Evolutionary conservation across 1,284 basidiomycete genomes (phyloP).

Genomic region (Mycena sp.): DNA sequence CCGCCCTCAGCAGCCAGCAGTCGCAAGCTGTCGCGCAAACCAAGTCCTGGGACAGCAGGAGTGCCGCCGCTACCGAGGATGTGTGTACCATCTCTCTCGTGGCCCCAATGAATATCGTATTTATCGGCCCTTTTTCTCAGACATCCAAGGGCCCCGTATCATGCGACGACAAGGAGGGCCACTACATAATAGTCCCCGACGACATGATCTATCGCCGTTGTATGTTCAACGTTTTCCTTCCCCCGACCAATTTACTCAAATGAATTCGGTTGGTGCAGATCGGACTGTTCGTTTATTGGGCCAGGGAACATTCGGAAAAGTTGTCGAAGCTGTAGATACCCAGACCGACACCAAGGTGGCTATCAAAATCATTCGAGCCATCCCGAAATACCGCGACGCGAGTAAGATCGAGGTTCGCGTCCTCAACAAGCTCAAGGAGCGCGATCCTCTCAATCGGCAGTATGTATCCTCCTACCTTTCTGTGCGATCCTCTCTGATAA

Average conservation of each 20-base stretch:
- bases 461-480: constrained; percentile 54
- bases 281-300: constrained; percentile 91
- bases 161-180: constrained; percentile 95
- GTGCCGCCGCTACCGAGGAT: constrained; percentile 68
- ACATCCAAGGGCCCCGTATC: constrained; percentile 67
- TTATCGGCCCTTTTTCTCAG: constrained; percentile 46
- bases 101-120: constrained; percentile 31
- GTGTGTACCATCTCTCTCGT: constrained; percentile 52
- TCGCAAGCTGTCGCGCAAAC: constrained; percentile 55
- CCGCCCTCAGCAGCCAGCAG: constrained; percentile 56
- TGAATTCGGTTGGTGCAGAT: constrained; percentile 65
- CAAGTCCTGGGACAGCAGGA: constrained; percentile 72
- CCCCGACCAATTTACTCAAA: constrained; percentile 29
- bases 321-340: constrained; percentile 93
- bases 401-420: constrained; percentile 99
- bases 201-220: constrained; percentile 88
- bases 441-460: constrained; percentile 92
- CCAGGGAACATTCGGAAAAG: constrained; percentile 99
- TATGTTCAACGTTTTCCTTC: constrained; percentile 50
- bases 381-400: constrained; percentile 97
- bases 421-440: constrained; percentile 89
- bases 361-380: constrained; percentile 98
- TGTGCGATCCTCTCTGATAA: constrained; percentile 30
- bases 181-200: constrained; percentile 92
- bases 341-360: constrained; percentile 86